Evolutionary conservation across 208 protist species (phyloP).

Genomic region (Trypanosoma platydactyli): DNA sequence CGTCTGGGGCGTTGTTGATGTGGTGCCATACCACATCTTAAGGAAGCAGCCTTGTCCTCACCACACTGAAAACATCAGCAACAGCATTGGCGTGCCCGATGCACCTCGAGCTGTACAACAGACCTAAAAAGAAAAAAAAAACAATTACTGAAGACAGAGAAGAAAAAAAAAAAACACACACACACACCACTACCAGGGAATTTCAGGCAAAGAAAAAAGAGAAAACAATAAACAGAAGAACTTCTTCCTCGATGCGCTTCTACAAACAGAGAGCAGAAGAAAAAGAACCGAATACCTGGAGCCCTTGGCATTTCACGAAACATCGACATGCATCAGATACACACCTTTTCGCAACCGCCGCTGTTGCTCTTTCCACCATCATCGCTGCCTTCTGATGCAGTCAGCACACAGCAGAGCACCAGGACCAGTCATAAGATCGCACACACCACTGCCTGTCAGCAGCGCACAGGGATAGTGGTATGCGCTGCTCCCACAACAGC

Average conservation of each 20-base stretch:
- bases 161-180: constrained; percentile 3
- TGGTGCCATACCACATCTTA: too few species aligned
- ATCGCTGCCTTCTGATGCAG: constrained; percentile 1
- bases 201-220: too few species aligned
- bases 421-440: constrained; percentile 32
- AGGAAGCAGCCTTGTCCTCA: too few species aligned
- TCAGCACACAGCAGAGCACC: constrained; percentile 13
- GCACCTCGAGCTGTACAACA: too few species aligned
- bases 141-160: neutral
- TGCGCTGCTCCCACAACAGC: constrained; percentile 6
- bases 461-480: constrained; percentile 79
- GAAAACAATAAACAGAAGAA: neutral
- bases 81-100: too few species aligned
- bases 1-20: too few species aligned
- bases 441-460: constrained; percentile 56
- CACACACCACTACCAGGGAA: too few species aligned
- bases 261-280: neutral
- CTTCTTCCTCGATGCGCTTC: neutral
- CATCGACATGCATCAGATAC: neutral
- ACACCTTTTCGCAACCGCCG: neutral
- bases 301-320: neutral
- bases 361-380: neutral
- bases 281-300: neutral
- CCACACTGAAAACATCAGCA: too few species aligned
- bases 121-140: constrained; percentile 4